Conservation (phyloP, 1,284 basidiomycete genomes). For the Calocybe gambosa region DNA sequence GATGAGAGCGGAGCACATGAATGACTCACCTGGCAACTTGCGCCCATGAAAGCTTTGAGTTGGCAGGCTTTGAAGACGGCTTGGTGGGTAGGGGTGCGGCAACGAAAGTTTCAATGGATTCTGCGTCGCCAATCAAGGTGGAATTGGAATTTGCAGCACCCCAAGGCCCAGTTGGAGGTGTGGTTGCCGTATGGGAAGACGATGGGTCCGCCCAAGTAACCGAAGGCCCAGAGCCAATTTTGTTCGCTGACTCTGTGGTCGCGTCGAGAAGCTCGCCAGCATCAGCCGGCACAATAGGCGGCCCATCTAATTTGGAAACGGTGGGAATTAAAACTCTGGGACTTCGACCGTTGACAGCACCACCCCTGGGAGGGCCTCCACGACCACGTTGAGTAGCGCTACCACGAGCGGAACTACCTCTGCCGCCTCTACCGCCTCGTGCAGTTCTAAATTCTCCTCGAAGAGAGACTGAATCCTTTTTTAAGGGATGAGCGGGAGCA, state of each 20-base stretch:
- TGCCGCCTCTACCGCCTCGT: constrained; percentile 61
- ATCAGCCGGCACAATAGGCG: constrained; percentile 14
- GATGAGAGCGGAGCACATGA: constrained; percentile 5
- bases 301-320: constrained; percentile 18
- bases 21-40: constrained; percentile 63
- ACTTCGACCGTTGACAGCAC: constrained; percentile 40
- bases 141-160: constrained; percentile 21
- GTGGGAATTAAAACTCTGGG: constrained; percentile 26
- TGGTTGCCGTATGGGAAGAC: constrained; percentile 21
- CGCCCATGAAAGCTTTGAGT: constrained; percentile 74
- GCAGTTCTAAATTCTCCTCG: constrained; percentile 59
- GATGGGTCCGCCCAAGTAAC: constrained; percentile 25
- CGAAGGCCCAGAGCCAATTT: constrained; percentile 22
- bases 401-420: constrained; percentile 56
- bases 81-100: constrained; percentile 20
- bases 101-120: constrained; percentile 30
- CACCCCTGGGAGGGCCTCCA: constrained; percentile 48
- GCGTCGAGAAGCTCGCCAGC: constrained; percentile 15
- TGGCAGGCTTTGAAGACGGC: constrained; percentile 50
- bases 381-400: constrained; percentile 46
- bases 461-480: constrained; percentile 47
- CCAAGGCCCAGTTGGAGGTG: constrained; percentile 32
- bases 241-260: constrained; percentile 21
- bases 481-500: constrained; percentile 33
- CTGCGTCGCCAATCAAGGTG: constrained; percentile 28